Conservation (phyloP, 352 stramenopile genomes). For the Globisporangium iwayamae region DNA sequence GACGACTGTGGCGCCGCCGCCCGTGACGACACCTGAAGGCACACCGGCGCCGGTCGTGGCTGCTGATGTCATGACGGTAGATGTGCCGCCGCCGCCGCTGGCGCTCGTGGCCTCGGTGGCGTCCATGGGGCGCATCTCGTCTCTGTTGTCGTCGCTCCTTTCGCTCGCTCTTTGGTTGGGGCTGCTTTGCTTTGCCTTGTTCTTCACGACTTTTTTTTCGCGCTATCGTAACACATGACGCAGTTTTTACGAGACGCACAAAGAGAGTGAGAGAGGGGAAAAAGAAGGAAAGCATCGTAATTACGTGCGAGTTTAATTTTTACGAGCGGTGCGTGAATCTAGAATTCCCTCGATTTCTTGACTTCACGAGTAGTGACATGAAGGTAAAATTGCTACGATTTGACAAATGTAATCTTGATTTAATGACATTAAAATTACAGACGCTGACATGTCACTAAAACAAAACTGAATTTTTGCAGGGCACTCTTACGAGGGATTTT, state of each 20-base stretch:
- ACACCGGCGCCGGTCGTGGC: neutral
- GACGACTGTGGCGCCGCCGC: conserved; percentile 10
- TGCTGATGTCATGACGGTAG: neutral
- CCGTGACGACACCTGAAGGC: neutral
- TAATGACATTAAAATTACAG: neutral
- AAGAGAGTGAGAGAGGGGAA: neutral
- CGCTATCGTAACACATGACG: conserved; percentile 3
- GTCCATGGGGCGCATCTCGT: conserved; percentile 13
- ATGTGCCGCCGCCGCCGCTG: neutral
- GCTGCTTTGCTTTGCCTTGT: conserved; percentile 7
- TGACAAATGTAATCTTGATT: no score
- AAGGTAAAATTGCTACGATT: neutral
- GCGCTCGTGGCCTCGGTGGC: conserved; percentile 4
- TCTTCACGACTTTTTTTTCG: conserved; percentile 14
- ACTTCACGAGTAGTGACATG: neutral
- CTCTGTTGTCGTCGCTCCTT: neutral
- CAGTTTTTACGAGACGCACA: conserved; percentile 1
- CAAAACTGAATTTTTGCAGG: neutral
- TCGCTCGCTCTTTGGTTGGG: neutral
- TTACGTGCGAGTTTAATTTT: conserved; percentile 7
- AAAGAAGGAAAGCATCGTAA: neutral
- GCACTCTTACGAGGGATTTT: neutral
- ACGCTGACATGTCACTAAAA: neutral
- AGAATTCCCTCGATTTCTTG: neutral
- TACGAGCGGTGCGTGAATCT: neutral